Evolutionary conservation across 1,284 basidiomycete species (phyloP).

Genomic region (Athelia sp.): DNA sequence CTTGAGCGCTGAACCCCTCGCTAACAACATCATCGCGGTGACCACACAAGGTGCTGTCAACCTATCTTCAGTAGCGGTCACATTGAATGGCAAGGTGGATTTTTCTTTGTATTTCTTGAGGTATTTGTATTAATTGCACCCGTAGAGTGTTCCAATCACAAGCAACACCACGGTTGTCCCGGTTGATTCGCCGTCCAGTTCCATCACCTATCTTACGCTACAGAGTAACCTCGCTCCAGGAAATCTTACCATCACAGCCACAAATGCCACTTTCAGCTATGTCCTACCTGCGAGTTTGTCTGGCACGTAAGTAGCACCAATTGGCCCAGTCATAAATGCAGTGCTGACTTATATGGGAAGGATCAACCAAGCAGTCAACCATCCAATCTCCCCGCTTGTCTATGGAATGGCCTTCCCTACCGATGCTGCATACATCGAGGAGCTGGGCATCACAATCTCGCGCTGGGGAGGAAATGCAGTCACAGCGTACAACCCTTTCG

Average conservation of each 20-base stretch:
- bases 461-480: conserved; percentile 52
- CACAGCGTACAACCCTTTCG: conserved; percentile 46
- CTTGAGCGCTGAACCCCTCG: conserved; percentile 44
- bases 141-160: conserved; percentile 27
- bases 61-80: conserved; percentile 30
- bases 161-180: conserved; percentile 32
- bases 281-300: conserved; percentile 37
- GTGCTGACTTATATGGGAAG: conserved; percentile 12
- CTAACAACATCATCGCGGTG: conserved; percentile 38
- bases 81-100: conserved; percentile 32
- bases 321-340: neutral
- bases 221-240: conserved; percentile 31
- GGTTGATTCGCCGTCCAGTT: conserved; percentile 36
- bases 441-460: conserved; percentile 40
- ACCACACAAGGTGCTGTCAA: conserved; percentile 41
- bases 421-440: conserved; percentile 35
- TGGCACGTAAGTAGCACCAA: conserved; percentile 23
- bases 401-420: conserved; percentile 51
- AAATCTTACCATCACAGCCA: conserved; percentile 33
- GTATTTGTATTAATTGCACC: neutral
- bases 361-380: conserved; percentile 29
- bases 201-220: conserved; percentile 42
- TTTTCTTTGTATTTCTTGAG: neutral
- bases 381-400: conserved; percentile 36
- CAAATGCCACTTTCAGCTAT: conserved; percentile 30